Base-by-base conservation (phyloP, 495 filamentous ascomycete species). In the Margaritispora aquatica region DNA sequence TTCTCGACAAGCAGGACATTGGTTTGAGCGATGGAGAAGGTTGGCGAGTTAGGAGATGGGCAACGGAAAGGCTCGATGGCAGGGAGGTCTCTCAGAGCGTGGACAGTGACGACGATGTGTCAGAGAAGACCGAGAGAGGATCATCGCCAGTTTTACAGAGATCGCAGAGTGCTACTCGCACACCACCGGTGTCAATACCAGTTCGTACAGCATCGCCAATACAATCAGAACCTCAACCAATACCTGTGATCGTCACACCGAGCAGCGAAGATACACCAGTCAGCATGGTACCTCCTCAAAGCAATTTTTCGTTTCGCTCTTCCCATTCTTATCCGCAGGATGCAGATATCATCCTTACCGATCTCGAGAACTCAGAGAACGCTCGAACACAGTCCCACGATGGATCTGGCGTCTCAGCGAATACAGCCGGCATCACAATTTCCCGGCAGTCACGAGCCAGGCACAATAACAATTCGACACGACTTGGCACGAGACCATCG, bases 11-110 rank as follows among this genome's bases (percentile, higher is more conserved):
- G 63, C 84, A 90, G 68, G 82, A 88, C 61, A 78, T 95, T 36
- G 89, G 89, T 15, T 64, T 91, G 19, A 79, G 77, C 26, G 88
- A 92, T 68, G 89, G 90, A 31, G 91, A 94, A 68, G 90, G 87
- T 2, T 90, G 85, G 84, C 79, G 74, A 61, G 81, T 97, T 24
- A 78, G 92, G 61, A 85, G 85, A 71, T 97, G 92, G 92, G 89
- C 85, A 22, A 88, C 85, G 9, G 89, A 94, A 70, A 80, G 87
- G 49, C 73, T 87, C 34, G 86, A 90, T 54, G 87, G 86, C 24
- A 74, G 79, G 48, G 66, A 68, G 23, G 57, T 62, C 7, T 54
- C 60, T 11, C 34, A 77, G 77, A 78, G 73, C 26, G 73, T 76
- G 34, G 85, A 91, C 26, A 92, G 88, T 65, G 90, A 93, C 57